Conservation (phyloP, 108 stramenopile species). For the Nannochloropsis salina region DNA sequence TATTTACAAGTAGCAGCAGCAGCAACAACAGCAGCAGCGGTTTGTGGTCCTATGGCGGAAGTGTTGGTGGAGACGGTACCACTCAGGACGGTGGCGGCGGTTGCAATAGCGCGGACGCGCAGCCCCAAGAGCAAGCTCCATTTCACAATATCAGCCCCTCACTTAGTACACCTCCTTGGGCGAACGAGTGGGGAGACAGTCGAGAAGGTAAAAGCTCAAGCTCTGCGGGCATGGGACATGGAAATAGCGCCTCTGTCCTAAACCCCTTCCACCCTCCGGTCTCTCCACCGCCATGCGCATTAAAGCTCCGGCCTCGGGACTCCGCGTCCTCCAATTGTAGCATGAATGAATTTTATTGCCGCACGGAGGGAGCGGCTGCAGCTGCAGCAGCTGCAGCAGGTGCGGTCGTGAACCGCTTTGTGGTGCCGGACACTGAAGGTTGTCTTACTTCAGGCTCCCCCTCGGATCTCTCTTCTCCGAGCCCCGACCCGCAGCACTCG, state of each 20-base stretch:
- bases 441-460: background rate
- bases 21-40: conserved; percentile 14
- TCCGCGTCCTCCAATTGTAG: no score
- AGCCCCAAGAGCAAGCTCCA: background rate
- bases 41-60: background rate
- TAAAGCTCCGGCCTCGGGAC: no score
- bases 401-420: background rate
- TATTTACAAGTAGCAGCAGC: background rate
- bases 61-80: background rate
- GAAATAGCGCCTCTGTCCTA: no score
- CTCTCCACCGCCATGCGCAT: background rate
- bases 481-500: no score
- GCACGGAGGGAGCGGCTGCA: conserved; percentile 13
- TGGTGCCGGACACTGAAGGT: background rate
- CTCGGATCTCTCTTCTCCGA: background rate
- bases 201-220: no score
- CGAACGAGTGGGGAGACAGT: background rate
- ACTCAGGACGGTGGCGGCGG: background rate
- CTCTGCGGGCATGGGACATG: no score
- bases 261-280: background rate
- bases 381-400: conserved; percentile 18
- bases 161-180: background rate
- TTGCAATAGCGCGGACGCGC: background rate
- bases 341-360: background rate
- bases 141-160: background rate